Evolutionary conservation across 2,329 filamentous ascomycete species (phyloP).

Genomic region (Ophiostoma sp.): DNA sequence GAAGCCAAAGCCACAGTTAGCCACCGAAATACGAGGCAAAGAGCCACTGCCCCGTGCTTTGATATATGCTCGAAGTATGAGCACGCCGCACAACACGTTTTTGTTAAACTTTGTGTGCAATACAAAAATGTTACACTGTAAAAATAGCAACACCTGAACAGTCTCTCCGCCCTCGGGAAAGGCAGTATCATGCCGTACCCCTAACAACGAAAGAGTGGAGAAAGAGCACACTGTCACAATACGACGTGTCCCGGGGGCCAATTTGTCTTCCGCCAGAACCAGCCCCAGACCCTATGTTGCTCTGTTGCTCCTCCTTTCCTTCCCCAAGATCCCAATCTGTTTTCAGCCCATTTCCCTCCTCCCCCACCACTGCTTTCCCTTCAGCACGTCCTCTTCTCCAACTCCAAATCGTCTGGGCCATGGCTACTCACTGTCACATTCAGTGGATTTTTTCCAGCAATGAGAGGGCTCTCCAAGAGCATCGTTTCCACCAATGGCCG

Average conservation of each 20-base stretch:
- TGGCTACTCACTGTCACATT: neutral
- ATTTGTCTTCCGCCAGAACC: neutral
- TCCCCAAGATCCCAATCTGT: neutral
- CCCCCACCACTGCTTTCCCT: neutral
- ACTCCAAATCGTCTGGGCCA: neutral
- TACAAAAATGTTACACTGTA: neutral
- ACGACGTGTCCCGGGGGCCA: neutral
- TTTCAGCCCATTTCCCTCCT: neutral
- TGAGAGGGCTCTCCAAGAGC: neutral
- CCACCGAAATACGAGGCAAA: neutral
- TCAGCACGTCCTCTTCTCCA: neutral
- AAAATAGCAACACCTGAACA: neutral
- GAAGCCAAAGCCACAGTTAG: neutral
- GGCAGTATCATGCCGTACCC: neutral
- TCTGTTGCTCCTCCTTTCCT: neutral
- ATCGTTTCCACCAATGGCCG: neutral
- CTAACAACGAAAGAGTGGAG: neutral
- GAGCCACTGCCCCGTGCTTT: neutral
- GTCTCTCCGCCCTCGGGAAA: neutral
- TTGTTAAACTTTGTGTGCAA: neutral
- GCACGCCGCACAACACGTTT: neutral
- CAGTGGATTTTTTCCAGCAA: conserved; percentile 1
- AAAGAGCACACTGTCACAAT: neutral
- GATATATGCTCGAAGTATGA: neutral
- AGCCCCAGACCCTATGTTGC: neutral